These are phyloP conservation scores for Ceratobasidium theobromae DNA, from an alignment of 1,284 basidiomycete species.

Conservation along the genomic window DNA sequence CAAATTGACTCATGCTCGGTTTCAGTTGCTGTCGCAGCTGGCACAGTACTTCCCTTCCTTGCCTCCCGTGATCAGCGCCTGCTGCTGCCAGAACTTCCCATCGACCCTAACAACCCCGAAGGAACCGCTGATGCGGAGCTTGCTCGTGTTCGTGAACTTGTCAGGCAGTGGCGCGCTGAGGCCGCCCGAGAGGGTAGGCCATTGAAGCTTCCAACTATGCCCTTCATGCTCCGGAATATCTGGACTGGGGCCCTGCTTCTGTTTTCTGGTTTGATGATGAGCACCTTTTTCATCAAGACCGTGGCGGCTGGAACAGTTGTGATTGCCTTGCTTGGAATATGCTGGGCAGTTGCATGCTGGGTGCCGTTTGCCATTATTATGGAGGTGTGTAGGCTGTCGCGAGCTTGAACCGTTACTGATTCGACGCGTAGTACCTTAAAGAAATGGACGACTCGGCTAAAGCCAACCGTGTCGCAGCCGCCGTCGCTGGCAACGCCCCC, in stretches of 20 bases:
- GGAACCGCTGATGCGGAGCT: conserved; percentile 62
- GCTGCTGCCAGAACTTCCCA: conserved; percentile 44
- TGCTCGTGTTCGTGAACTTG: conserved; percentile 63
- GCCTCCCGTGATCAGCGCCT: conserved; percentile 76
- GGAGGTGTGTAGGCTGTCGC: conserved; percentile 59
- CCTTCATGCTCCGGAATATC: conserved; percentile 85
- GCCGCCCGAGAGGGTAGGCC: conserved; percentile 70
- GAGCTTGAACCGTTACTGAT: conserved; percentile 7
- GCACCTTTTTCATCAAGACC: conserved; percentile 79
- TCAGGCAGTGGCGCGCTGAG: conserved; percentile 81
- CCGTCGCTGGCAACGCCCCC: conserved; percentile 34
- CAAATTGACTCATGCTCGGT: conserved; percentile 24
- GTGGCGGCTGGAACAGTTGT: conserved; percentile 78
- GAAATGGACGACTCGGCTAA: conserved; percentile 56
- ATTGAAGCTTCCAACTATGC: conserved; percentile 77
- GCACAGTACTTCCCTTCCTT: conserved; percentile 79
- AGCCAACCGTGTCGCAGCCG: conserved; percentile 32
- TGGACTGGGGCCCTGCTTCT: conserved; percentile 85
- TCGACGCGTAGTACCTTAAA: conserved; percentile 69
- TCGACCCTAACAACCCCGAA: conserved; percentile 51
- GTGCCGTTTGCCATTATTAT: conserved; percentile 89
- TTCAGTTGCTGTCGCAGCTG: conserved; percentile 82
- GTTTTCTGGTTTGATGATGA: conserved; percentile 74
- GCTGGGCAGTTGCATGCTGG: conserved; percentile 96
- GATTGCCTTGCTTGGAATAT: conserved; percentile 84